phyloP scores from a whole-genome alignment of 768 basidiomycete genomes.

The Mycena capillaripes region DNA sequence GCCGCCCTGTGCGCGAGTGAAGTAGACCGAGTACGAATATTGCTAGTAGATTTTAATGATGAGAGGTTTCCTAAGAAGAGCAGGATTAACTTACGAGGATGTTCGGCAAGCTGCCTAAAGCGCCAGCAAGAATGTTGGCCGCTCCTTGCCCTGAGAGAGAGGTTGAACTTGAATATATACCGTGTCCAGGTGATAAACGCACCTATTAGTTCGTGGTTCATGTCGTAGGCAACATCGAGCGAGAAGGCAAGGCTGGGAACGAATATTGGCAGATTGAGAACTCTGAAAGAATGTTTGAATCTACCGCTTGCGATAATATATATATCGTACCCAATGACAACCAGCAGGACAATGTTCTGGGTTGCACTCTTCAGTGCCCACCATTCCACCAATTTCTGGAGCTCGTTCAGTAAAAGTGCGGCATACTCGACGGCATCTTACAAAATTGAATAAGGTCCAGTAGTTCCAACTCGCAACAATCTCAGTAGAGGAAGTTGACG shows the following conservation, averaged over 20 bases:
- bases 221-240: constrained; percentile 41
- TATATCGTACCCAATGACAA: constrained; percentile 37
- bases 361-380: constrained; percentile 36
- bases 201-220: constrained; percentile 43
- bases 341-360: constrained; percentile 39
- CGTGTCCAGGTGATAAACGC: not conserved
- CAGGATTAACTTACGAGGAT: constrained; percentile 32
- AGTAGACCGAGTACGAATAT: constrained; percentile 40
- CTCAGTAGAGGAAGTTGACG: constrained; percentile 11
- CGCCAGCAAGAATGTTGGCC: constrained; percentile 39
- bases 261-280: constrained; percentile 43
- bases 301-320: not conserved
- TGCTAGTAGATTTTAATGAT: constrained; percentile 11
- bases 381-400: constrained; percentile 39
- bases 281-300: not conserved
- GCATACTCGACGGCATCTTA: not conserved
- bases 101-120: constrained; percentile 39
- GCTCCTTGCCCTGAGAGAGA: constrained; percentile 35
- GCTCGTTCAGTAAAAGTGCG: not conserved
- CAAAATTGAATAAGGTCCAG: constrained; percentile 42
- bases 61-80: too few relatives aligned
- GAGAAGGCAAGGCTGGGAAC: constrained; percentile 41
- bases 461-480: constrained; percentile 42
- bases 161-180: not conserved
- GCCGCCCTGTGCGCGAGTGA: constrained; percentile 41